Conservation (phyloP, 2,329 filamentous ascomycete species). For the Stemphylium beticola region DNA sequence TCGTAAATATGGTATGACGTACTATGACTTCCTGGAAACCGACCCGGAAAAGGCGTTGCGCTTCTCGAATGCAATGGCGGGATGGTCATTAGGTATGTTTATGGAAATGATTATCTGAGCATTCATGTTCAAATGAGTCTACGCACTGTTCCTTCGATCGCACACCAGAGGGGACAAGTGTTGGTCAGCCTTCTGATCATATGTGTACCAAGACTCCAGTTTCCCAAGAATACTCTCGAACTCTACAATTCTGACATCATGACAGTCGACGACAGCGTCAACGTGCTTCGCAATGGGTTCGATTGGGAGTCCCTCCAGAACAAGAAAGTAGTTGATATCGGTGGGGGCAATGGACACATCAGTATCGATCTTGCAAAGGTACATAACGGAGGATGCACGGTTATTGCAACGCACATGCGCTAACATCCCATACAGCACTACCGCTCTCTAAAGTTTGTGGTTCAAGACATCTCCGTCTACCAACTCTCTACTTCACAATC, state of each 20-base stretch:
- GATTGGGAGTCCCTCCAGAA: conserved; percentile 1
- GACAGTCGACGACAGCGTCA: conserved; percentile 7
- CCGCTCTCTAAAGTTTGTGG: background rate
- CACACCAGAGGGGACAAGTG: too few species aligned
- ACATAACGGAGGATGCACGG: background rate
- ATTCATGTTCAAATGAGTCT: too few species aligned
- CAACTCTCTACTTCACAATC: too few species aligned
- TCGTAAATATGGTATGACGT: background rate
- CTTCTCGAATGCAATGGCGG: conserved; percentile 10
- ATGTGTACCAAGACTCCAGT: too few species aligned
- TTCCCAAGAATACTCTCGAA: too few species aligned
- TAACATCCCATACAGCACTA: too few species aligned
- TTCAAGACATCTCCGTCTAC: conserved; percentile 1
- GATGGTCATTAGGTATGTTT: conserved; percentile 2
- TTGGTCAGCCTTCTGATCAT: too few species aligned
- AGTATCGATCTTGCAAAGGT: conserved; percentile 6
- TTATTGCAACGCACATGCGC: too few species aligned
- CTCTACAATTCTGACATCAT: too few species aligned
- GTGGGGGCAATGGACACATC: conserved; percentile 12
- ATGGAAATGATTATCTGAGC: too few species aligned
- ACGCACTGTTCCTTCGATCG: too few species aligned
- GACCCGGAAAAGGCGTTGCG: background rate
- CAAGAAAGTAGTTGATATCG: conserved; percentile 10
- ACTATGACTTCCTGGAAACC: background rate
- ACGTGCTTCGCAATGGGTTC: conserved; percentile 5